Evolutionary conservation across 139 green algal species (phyloP), one percentile per base, ranked within the genome.

Genomic region (Chlorella sorokiniana): DNA sequence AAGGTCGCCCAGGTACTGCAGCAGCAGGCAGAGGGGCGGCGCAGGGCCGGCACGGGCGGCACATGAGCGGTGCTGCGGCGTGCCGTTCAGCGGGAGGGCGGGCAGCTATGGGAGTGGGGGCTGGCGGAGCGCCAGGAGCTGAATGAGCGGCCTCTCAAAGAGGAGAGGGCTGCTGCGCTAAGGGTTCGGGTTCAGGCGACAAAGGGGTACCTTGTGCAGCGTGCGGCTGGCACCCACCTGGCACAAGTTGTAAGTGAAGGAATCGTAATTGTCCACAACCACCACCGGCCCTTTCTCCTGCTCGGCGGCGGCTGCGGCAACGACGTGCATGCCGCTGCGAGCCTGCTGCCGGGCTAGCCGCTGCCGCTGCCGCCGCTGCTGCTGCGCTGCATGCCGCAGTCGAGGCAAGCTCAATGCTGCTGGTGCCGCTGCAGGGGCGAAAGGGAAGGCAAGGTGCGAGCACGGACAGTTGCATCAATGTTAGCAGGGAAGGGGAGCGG

Each of bases 191-290:
- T n/a, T n/a, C n/a, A n/a, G n/a, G n/a, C n/a, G n/a, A n/a, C n/a
- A n/a, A n/a, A n/a, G n/a, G n/a, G n/a, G n/a, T n/a, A n/a, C n/a
- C n/a, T n/a, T 65, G 29, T 29, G 56, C 29, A 22, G 6, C 29
- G 56, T 18, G 6, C 23, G 64, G 14, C n/a, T 44, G 38, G 62
- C 40, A 48, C 67, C 29, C 37, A 97, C 94, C 92, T 98, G 96
- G 62, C 88, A 97, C 7, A 99, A 82, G 84, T 99, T 99, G 84
- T 99, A 99, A 4, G 96, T 99, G 84, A 99, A 99, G 77, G 89
- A 96, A 80, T 99, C 96, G 83, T 99, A 99, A 89, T 99, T 99
- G 86, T 99, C 96, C 16, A 99, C 90, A 0, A 99, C 89, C 0
- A 99, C 90, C 0, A 99, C 91, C 0, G 91, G 91, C 0, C 92